A percentile compares a stretch with the other conserved stretches of the same genome.
These are phyloP conservation scores for Pharus latifolius DNA, from an alignment of 176 grass and related monocot species.

Conservation along the genomic window DNA sequence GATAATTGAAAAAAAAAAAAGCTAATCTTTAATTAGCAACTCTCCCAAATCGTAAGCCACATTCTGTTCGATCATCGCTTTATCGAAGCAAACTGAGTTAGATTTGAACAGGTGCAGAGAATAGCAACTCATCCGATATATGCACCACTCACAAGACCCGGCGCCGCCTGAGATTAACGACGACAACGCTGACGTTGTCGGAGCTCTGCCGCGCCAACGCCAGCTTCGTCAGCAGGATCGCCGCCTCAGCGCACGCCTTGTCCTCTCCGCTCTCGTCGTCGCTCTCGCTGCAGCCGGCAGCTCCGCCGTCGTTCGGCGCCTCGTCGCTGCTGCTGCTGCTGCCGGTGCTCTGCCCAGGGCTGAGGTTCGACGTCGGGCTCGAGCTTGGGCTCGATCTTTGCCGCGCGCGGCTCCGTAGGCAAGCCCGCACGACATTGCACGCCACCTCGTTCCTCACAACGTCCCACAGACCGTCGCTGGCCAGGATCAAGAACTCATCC, in stretches of 20 bases:
- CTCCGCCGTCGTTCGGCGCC: too few relatives aligned
- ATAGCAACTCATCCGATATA: neutral
- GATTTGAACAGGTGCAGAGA: neutral
- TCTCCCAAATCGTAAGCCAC: neutral
- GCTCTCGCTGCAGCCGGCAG: conserved; percentile 21
- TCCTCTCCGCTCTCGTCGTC: conserved; percentile 13
- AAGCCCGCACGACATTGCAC: conserved; percentile 57
- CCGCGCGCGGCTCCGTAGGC: conserved; percentile 18
- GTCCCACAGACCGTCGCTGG: conserved; percentile 89
- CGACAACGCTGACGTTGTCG: conserved; percentile 76
- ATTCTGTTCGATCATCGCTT: neutral
- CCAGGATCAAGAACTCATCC: conserved; percentile 83
- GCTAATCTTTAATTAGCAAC: neutral
- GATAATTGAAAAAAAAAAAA: neutral
- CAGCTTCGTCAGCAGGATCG: conserved; percentile 78
- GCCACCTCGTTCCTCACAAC: conserved; percentile 85
- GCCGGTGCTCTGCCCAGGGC: conserved; percentile 25
- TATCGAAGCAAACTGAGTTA: neutral
- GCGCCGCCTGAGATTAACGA: conserved; percentile 56
- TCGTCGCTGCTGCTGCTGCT: conserved; percentile 1
- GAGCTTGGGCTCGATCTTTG: neutral
- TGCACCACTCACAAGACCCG: conserved; percentile 9
- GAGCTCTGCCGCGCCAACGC: conserved; percentile 60
- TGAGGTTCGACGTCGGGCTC: conserved; percentile 37
- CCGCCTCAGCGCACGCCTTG: conserved; percentile 47